A percentile compares a stretch with the other conserved stretches of the same genome.
Conservation (phyloP, 495 filamentous ascomycete genomes). For the Aspergillus ostianus region DNA sequence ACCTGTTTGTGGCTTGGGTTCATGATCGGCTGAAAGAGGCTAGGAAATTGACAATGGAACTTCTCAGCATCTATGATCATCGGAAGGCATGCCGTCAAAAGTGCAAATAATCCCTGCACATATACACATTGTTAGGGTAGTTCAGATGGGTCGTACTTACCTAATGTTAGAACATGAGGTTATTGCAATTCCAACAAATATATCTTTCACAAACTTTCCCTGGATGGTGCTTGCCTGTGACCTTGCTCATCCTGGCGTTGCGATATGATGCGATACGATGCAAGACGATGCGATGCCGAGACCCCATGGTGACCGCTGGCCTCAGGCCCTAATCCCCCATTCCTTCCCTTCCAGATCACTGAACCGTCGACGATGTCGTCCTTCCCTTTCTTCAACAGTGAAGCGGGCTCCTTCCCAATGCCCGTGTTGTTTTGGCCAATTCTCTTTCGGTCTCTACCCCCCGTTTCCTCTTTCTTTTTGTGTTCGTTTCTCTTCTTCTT, state of each 20-base stretch:
- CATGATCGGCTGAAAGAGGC: neutral
- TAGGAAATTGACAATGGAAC: neutral
- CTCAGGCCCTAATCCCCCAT: neutral
- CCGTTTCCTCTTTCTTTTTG: constrained; percentile 16
- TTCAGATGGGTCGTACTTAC: neutral
- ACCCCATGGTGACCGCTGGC: neutral
- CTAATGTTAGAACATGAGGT: neutral
- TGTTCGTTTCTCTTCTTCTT: constrained; percentile 3
- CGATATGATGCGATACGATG: neutral
- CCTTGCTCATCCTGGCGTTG: neutral
- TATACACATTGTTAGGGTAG: neutral
- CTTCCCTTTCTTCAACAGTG: neutral
- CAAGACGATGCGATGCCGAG: neutral
- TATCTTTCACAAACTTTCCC: neutral
- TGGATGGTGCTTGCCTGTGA: neutral
- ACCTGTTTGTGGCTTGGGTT: neutral
- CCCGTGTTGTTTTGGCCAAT: constrained; percentile 1
- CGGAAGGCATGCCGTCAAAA: neutral
- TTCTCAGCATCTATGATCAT: neutral
- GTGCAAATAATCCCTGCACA: neutral
- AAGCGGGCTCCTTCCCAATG: constrained; percentile 11
- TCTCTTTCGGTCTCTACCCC: constrained; percentile 15
- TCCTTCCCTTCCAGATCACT: neutral
- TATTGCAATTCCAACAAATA: neutral
- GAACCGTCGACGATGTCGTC: neutral